Base-by-base conservation (phyloP, 78 protist species). In the Acrasis kona region DNA sequence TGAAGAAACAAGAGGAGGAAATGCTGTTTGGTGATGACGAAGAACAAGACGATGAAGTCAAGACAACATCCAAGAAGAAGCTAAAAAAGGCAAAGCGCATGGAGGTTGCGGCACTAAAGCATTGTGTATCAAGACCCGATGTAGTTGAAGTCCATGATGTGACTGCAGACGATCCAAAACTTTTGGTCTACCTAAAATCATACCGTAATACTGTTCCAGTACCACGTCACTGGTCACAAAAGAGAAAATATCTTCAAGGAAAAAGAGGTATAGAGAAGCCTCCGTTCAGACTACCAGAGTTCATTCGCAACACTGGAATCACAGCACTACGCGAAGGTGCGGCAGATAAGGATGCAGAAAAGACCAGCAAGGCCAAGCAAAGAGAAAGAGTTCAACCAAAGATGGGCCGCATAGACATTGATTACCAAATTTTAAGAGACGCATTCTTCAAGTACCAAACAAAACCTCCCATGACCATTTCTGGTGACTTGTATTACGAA, bases 191-290 rank as follows among this genome's bases (percentile, higher is more conserved):
- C 7, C 79, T 97, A 36, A 97, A 97, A 84, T 57, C 89, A 58
- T 6, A 8, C 39, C 78, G 87, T n/a, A 91, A 89, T 64, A 35
- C 97, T 19, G 92, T 97, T 3, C 93, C 98, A 1, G 98, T 97
- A 28, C 99, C 99, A 10, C 72, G 83, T 57, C 99, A 97, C 86
- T 97, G 99, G 99, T 29, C 69, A 66, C 93, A 92, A 74, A 97
- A 93, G 89, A 82, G 96, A 27, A 87, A 87, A 57, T 96, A 93
- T 76, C 87, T 97, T 41, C 5, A 36, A 5, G 93, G 87, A 29
- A 96, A 97, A 82, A 76, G 96, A 32, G 98, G 98, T 19, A 8
- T 79, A 9, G 96, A 92, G 65, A 92, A 90, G 72, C 42, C 93
- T 5, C 86, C 95, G 9, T 96, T 91, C 80, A 76, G 83, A 57